phyloP scores from a whole-genome alignment of 495 filamentous ascomycete genomes.

The Aspergillus nidulans region DNA sequence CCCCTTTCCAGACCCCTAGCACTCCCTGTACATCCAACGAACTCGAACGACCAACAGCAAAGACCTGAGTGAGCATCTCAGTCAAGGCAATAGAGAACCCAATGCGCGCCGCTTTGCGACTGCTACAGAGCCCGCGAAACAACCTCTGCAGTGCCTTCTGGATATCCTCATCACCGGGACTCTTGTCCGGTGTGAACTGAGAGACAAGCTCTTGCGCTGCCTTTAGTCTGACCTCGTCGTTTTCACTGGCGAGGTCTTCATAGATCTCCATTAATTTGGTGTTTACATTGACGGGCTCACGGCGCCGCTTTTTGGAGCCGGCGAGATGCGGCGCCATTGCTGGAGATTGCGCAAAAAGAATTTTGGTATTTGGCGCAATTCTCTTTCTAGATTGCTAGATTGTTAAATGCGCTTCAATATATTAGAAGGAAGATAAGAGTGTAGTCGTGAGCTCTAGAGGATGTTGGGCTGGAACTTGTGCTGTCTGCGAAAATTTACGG shows the following conservation, averaged over 20 bases:
- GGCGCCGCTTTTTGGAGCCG: constrained; percentile 41
- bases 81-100: constrained; percentile 91
- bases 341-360: neutral
- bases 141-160: constrained; percentile 54
- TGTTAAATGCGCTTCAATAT: neutral
- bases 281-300: constrained; percentile 44
- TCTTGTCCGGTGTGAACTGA: constrained; percentile 42
- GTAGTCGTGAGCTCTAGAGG: neutral
- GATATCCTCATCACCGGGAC: constrained; percentile 38
- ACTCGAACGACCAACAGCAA: constrained; percentile 13
- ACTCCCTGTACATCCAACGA: constrained; percentile 46
- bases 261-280: constrained; percentile 51
- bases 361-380: neutral
- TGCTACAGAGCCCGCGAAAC: constrained; percentile 84
- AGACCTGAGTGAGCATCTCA: constrained; percentile 66
- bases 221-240: constrained; percentile 47
- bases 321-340: constrained; percentile 24
- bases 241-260: constrained; percentile 51
- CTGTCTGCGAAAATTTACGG: constrained; percentile 16
- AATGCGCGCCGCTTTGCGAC: constrained; percentile 79
- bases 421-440: neutral
- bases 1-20: constrained; percentile 61
- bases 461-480: neutral
- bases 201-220: constrained; percentile 44
- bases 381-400: neutral